phyloP scores from a whole-genome alignment of 345 rosid genomes.

The Eucalyptus curtisii region DNA sequence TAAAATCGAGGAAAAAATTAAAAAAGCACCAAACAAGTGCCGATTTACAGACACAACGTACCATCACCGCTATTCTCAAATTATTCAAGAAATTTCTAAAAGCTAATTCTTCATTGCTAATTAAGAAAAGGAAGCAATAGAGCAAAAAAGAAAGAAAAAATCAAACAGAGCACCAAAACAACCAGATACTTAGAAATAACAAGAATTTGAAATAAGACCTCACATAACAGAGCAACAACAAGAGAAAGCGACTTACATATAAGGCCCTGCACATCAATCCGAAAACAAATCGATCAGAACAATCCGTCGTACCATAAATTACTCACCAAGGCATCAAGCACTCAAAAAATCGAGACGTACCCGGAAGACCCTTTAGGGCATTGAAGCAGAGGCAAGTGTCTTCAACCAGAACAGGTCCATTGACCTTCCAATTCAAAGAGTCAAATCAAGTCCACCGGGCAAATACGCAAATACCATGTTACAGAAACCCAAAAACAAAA shows the following conservation, averaged over 20 bases:
- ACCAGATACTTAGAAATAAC: background rate
- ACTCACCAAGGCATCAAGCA: background rate
- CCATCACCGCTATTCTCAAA: background rate
- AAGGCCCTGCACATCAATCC: conserved; percentile 56
- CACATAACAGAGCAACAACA: background rate
- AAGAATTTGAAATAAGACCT: background rate
- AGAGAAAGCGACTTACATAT: conserved; percentile 55
- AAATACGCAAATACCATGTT: background rate
- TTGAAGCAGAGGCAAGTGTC: conserved; percentile 96
- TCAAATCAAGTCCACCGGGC: background rate
- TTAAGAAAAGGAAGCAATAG: background rate
- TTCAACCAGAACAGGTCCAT: conserved; percentile 91
- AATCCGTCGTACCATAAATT: background rate
- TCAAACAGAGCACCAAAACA: background rate
- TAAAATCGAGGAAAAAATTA: background rate
- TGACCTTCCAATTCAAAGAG: conserved; percentile 34
- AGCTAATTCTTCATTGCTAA: background rate
- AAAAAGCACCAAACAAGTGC: background rate
- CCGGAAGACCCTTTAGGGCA: conserved; percentile 96
- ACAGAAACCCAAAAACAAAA: background rate
- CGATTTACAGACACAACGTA: background rate
- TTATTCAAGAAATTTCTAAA: background rate
- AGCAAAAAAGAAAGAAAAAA: background rate
- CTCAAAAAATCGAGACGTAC: conserved; percentile 8
- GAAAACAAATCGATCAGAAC: background rate